Percentiles rank a stretch among this genome's conserved stretches.
These are phyloP conservation scores for Pulveroboletus sp. DNA, from an alignment of 768 basidiomycete genomes.

Conservation along the genomic window DNA sequence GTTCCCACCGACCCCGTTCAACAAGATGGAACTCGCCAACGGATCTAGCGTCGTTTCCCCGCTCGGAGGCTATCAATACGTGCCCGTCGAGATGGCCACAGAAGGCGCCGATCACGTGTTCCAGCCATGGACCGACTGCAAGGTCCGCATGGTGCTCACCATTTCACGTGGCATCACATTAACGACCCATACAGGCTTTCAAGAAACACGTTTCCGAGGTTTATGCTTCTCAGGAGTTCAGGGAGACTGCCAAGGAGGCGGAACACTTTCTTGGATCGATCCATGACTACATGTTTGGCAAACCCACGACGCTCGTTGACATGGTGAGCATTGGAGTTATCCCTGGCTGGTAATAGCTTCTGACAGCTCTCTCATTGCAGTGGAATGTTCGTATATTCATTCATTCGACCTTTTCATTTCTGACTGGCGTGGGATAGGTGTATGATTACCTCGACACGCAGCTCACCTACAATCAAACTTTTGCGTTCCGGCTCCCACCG, in stretches of 20 bases:
- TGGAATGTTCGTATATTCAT: slow-evolving; percentile 59
- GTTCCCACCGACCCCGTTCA: slow-evolving; percentile 69
- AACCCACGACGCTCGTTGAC: slow-evolving; percentile 58
- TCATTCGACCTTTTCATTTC: slow-evolving; percentile 1
- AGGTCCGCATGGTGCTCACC: slow-evolving; percentile 33
- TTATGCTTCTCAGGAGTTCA: slow-evolving; percentile 63
- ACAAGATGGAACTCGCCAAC: slow-evolving; percentile 73
- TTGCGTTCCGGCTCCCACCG: slow-evolving; percentile 70
- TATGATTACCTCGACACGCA: slow-evolving; percentile 79
- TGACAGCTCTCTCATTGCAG: slow-evolving; percentile 36
- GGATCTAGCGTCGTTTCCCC: slow-evolving; percentile 67
- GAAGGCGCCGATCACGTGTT: slow-evolving; percentile 63
- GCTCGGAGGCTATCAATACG: slow-evolving; percentile 83
- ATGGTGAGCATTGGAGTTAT: slow-evolving; percentile 43
- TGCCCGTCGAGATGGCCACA: slow-evolving; percentile 74
- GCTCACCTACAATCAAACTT: slow-evolving; percentile 77
- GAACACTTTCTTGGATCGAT: slow-evolving; percentile 59
- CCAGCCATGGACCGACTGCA: slow-evolving; percentile 71
- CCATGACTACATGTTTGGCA: slow-evolving; percentile 68
- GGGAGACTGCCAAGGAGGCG: slow-evolving; percentile 50
- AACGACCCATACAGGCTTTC: slow-evolving; percentile 44
- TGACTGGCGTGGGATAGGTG: slow-evolving; percentile 40
- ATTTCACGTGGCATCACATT: slow-evolving; percentile 38
- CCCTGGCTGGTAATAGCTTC: neutral
- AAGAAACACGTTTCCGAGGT: slow-evolving; percentile 61